phyloP scores from a whole-genome alignment of 495 filamentous ascomycete genomes.

The Aspergillus bertholletiae region DNA sequence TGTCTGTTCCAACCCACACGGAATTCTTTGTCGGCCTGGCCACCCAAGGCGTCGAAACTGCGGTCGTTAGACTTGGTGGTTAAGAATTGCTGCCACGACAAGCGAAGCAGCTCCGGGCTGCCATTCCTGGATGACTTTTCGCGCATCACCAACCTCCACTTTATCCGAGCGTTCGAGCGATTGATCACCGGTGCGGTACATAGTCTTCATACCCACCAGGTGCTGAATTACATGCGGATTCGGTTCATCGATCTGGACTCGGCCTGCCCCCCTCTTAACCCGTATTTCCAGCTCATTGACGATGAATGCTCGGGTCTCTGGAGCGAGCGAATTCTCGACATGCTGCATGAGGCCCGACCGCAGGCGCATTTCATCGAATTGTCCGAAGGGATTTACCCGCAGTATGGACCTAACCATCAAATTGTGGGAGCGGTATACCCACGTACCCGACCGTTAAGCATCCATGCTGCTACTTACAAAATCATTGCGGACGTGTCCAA shows the following conservation, averaged over 20 bases:
- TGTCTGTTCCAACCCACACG: constrained; percentile 51
- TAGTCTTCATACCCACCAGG: constrained; percentile 48
- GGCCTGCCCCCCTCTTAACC: constrained; percentile 53
- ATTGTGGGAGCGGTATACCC: constrained; percentile 30
- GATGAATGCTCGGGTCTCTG: constrained; percentile 62
- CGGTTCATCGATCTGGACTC: constrained; percentile 69
- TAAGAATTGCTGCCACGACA: constrained; percentile 63
- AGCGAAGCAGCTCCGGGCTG: constrained; percentile 22
- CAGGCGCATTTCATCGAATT: constrained; percentile 54
- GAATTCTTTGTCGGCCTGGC: constrained; percentile 26
- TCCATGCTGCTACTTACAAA: constrained; percentile 29
- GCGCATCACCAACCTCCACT: constrained; percentile 63
- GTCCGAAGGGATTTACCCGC: constrained; percentile 46
- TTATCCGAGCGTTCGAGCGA: constrained; percentile 63
- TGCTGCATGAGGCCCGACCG: constrained; percentile 51
- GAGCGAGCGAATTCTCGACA: constrained; percentile 60
- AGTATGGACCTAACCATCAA: constrained; percentile 27
- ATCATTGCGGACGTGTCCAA: constrained; percentile 36
- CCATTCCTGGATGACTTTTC: constrained; percentile 49
- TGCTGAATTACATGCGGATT: constrained; percentile 58
- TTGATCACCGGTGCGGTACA: constrained; percentile 59
- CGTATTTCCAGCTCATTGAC: constrained; percentile 58
- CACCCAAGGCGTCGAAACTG: constrained; percentile 33
- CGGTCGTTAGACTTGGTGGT: constrained; percentile 65
- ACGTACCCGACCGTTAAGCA: constrained; percentile 28